phyloP scores from a whole-genome alignment of 805 yeast species.

The Starmerella lactis-condensi region DNA sequence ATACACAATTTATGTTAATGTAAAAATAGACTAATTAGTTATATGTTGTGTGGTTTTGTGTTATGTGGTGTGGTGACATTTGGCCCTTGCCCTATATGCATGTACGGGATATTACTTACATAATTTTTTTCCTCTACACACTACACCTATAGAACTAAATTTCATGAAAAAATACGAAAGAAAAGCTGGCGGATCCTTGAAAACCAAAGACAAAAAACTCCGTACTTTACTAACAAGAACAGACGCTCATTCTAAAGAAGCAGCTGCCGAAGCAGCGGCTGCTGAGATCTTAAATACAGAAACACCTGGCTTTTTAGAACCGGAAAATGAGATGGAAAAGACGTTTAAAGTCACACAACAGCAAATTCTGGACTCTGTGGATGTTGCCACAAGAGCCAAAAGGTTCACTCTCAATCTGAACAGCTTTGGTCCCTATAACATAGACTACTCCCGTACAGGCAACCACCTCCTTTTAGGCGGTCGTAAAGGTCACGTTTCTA shows the following conservation, averaged over 20 bases:
- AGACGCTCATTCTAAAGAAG: constrained; percentile 57
- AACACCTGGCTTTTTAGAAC: constrained; percentile 69
- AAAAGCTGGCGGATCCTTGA: constrained; percentile 40
- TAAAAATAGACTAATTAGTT: constrained; percentile 4
- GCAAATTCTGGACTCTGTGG: constrained; percentile 62
- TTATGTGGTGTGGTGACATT: neutral
- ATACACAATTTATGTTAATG: constrained; percentile 20
- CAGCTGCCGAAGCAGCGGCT: constrained; percentile 65
- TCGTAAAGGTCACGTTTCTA: constrained; percentile 81
- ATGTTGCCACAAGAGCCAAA: constrained; percentile 54
- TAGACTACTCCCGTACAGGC: constrained; percentile 77
- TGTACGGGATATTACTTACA: constrained; percentile 1
- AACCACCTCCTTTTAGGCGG: constrained; percentile 74
- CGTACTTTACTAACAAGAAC: constrained; percentile 31
- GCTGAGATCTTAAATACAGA: constrained; percentile 76
- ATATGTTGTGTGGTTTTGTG: neutral
- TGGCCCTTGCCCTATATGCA: neutral
- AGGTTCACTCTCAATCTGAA: constrained; percentile 49
- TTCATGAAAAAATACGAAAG: constrained; percentile 18
- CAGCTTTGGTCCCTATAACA: constrained; percentile 66
- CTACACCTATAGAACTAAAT: neutral
- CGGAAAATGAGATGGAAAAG: constrained; percentile 82
- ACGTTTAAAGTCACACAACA: constrained; percentile 71
- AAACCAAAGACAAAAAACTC: constrained; percentile 29
- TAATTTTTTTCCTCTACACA: constrained; percentile 3